Evolutionary conservation across 768 basidiomycete species (phyloP).

Genomic region (Leccinellum luteum): DNA sequence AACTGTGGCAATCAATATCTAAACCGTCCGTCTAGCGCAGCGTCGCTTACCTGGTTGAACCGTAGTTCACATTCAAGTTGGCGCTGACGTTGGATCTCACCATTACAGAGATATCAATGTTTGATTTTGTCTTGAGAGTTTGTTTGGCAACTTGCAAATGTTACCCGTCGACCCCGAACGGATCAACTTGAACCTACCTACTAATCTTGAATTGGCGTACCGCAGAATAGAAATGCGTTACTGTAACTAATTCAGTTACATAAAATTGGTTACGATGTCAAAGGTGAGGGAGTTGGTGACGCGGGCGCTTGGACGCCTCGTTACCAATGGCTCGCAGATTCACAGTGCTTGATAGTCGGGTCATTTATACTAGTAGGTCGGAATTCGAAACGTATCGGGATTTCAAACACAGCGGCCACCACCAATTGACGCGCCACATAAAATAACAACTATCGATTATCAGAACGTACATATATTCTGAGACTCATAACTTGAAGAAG

Average conservation of each 20-base stretch:
- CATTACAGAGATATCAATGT: neutral
- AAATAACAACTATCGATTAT: too few relatives aligned
- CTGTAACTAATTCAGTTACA: neutral
- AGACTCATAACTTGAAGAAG: too few relatives aligned
- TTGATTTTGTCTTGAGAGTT: neutral
- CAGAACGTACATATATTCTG: too few relatives aligned
- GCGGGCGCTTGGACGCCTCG: neutral
- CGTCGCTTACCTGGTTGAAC: neutral
- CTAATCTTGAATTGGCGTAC: neutral
- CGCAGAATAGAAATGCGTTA: neutral
- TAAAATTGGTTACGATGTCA: neutral
- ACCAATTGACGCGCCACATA: too few relatives aligned
- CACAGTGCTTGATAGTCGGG: too few relatives aligned
- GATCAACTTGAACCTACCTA: neutral
- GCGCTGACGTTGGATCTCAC: neutral
- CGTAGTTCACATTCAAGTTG: neutral
- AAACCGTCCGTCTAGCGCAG: neutral
- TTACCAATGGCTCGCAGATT: too few relatives aligned
- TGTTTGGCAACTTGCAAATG: neutral
- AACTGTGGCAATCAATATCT: neutral
- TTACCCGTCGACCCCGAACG: neutral
- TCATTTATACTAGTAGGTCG: too few relatives aligned
- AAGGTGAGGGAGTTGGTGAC: neutral
- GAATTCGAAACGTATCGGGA: too few relatives aligned
- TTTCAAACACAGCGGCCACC: too few relatives aligned